These are phyloP conservation scores for Apiosordaria backusii DNA, from an alignment of 495 filamentous ascomycete species.

Conservation along the genomic window DNA sequence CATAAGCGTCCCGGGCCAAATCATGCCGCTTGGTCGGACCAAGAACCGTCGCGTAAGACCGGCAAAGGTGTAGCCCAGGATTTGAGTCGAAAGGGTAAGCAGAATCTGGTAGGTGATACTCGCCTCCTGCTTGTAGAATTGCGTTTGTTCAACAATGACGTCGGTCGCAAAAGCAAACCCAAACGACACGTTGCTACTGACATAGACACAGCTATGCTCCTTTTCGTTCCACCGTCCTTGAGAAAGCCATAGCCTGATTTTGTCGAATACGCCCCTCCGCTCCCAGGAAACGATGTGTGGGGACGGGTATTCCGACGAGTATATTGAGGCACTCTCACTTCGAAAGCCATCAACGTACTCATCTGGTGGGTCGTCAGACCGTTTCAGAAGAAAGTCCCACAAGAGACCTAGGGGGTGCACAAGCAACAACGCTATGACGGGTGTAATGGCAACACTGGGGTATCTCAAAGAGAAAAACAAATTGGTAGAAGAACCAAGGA, in stretches of 20 bases:
- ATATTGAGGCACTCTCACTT: conserved; percentile 19
- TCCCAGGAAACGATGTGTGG: conserved; percentile 18
- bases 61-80: conserved; percentile 79
- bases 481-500: conserved; percentile 78
- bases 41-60: conserved; percentile 72
- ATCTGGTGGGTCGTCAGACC: conserved; percentile 57
- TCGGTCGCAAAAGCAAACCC: conserved; percentile 83
- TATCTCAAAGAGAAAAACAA: conserved; percentile 81
- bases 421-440: conserved; percentile 76
- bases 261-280: conserved; percentile 34
- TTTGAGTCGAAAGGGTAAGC: conserved; percentile 78
- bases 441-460: conserved; percentile 80
- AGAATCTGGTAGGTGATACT: conserved; percentile 73
- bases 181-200: conserved; percentile 88
- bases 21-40: conserved; percentile 84
- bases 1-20: conserved; percentile 86
- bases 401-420: conserved; percentile 75
- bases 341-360: conserved; percentile 54
- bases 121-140: conserved; percentile 79
- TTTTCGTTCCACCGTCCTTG: conserved; percentile 84
- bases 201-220: conserved; percentile 82
- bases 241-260: conserved; percentile 66
- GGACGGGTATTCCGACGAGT: conserved; percentile 10
- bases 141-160: conserved; percentile 81
- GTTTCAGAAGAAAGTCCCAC: conserved; percentile 70